Conservation (phyloP, 2,329 filamentous ascomycete genomes). For the Diaporthe capsici region DNA sequence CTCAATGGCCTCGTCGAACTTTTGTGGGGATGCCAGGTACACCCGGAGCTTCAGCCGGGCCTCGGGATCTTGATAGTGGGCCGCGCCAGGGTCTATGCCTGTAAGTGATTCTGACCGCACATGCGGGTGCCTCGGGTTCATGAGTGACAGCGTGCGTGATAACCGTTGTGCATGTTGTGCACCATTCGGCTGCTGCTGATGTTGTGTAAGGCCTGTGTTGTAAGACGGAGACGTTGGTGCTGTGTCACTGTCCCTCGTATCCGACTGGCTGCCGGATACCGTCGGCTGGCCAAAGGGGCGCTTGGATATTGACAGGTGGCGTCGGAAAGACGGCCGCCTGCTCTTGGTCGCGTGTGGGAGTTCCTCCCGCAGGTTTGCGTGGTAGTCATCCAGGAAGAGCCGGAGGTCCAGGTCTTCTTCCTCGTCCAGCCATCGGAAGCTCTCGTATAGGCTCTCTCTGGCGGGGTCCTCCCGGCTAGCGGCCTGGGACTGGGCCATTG, state of each 20-base stretch:
- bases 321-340: conserved; percentile 74
- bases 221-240: conserved; percentile 49
- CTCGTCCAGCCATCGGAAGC: conserved; percentile 81
- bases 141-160: conserved; percentile 69
- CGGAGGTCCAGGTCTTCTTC: conserved; percentile 78
- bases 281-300: conserved; percentile 72
- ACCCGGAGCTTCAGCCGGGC: conserved; percentile 87
- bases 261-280: conserved; percentile 62
- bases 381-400: conserved; percentile 79
- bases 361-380: conserved; percentile 71
- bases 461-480: conserved; percentile 48
- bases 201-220: conserved; percentile 40
- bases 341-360: conserved; percentile 60
- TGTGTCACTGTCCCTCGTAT: conserved; percentile 56
- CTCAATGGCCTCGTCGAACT: conserved; percentile 95
- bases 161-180: conserved; percentile 61
- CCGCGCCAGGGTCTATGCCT: conserved; percentile 78
- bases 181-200: conserved; percentile 42
- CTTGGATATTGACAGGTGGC: conserved; percentile 80
- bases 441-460: conserved; percentile 73
- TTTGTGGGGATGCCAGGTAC: conserved; percentile 90
- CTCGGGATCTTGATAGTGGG: conserved; percentile 92
- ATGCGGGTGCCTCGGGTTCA: conserved; percentile 62
- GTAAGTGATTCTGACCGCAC: conserved; percentile 59
- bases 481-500: conserved; percentile 40